phyloP scores from a whole-genome alignment of 163 green algal genomes.

The Prototheca stagnorum region DNA sequence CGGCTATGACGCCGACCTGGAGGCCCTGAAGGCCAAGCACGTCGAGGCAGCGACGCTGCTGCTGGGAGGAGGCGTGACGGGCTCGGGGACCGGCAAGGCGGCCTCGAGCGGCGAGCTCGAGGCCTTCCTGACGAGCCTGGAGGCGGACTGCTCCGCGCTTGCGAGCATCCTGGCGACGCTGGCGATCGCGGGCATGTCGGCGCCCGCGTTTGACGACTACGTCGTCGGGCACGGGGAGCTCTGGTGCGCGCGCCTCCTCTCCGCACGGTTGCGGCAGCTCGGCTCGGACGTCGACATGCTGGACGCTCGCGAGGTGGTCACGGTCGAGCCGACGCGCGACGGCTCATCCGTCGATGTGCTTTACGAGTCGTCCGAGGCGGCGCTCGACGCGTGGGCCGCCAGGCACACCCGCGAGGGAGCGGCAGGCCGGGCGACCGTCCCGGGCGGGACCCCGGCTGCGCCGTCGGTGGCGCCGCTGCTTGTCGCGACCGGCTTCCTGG shows the following conservation, averaged over 20 bases:
- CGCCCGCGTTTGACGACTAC: constrained; percentile 85
- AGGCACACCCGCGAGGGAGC: constrained; percentile 16
- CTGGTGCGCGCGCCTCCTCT: constrained; percentile 74
- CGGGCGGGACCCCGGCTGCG: no score
- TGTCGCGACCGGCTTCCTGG: constrained; percentile 85
- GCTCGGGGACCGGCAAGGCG: no score
- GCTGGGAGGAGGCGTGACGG: constrained; percentile 56
- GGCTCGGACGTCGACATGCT: constrained; percentile 47
- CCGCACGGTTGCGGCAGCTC: constrained; percentile 37
- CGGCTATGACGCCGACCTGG: constrained; percentile 62
- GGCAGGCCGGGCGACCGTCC: constrained; percentile 18
- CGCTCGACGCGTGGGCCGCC: constrained; percentile 22
- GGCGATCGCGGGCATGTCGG: constrained; percentile 76
- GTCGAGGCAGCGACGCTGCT: constrained; percentile 59
- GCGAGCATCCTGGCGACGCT: constrained; percentile 91
- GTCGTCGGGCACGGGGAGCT: constrained; percentile 95
- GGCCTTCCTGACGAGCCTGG: constrained; percentile 52
- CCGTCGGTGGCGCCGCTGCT: constrained; percentile 23
- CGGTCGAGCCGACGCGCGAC: constrained; percentile 61
- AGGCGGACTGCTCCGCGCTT: constrained; percentile 77
- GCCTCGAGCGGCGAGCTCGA: constrained; percentile 32
- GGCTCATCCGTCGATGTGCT: constrained; percentile 71
- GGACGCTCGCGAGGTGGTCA: constrained; percentile 84
- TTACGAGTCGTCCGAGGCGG: constrained; percentile 38
- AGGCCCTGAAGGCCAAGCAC: constrained; percentile 51